Base-by-base conservation (phyloP, 1,139 yeast genomes). In the Kodamaea fungicola region DNA sequence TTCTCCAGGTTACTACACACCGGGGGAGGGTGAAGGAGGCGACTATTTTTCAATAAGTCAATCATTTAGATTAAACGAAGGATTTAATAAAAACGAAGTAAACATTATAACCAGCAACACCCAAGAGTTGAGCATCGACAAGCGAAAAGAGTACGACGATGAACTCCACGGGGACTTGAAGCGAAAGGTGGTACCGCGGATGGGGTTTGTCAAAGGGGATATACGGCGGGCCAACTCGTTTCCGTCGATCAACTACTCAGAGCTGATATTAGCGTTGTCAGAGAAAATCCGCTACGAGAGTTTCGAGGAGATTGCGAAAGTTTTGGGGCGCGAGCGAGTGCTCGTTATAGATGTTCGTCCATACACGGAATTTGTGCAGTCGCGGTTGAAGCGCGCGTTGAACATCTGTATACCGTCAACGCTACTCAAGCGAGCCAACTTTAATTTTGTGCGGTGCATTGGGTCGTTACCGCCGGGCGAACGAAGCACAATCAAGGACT, bases 391-490 rank as follows among this genome's bases (percentile, higher is more conserved):
- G n/a, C 61, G 71, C 32, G 74, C 95, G 2, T 62, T 83, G 31
- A 83, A 83, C 52, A 71, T 86, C 26, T 83, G 90, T 51, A 64
- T 86, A 19, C 95, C 95, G 2, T 79, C 92, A 12, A 86, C 95
- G 1, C 65, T 87, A 33, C 62, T 87, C 45, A 83, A 83, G 53
- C 72, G 96, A 44, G 68, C 76, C 28, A 79, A 76, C 41, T 85
- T 82, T 51, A 74, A 76, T 12, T 62, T 85, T 37, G 46, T 64
- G 39, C 61, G 82, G 46, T 74, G 83, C 44, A 60, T 79, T 31
- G 80, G 77, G 40, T 77, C 85, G 27, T 69, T 82, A 55, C 75
- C 80, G 49, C 51, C 35, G 33, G 64, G 52, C 33, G 80, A 75
- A 38, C 66, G 64, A 46, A 33, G 39, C 4, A 47, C 58, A 27